These are phyloP conservation scores for Globisporangium rhizosaccharum DNA, from an alignment of 352 stramenopile genomes.

Conservation along the genomic window DNA sequence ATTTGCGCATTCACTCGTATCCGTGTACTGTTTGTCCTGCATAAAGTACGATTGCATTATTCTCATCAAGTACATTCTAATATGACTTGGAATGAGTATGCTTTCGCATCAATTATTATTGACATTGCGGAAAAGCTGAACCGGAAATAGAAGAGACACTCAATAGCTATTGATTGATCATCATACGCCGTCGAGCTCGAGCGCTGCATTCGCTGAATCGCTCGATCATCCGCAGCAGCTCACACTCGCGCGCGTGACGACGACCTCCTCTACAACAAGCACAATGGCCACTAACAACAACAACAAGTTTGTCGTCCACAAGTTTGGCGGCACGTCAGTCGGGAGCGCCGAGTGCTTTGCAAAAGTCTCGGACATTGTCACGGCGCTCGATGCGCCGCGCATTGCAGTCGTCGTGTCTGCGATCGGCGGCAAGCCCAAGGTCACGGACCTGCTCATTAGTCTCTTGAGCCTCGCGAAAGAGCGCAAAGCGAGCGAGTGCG, in stretches of 20 bases:
- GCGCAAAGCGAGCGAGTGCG: conserved; percentile 62
- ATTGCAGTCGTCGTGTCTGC: conserved; percentile 91
- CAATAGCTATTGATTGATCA: background rate
- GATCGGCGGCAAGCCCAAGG: conserved; percentile 95
- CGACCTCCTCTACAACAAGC: background rate
- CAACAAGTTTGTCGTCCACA: conserved; percentile 91
- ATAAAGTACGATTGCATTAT: background rate
- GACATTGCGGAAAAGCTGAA: background rate
- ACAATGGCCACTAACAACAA: background rate
- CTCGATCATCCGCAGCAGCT: background rate
- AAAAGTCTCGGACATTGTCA: conserved; percentile 69
- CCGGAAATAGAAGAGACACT: background rate
- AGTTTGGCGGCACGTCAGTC: conserved; percentile 96
- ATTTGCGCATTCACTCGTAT: background rate
- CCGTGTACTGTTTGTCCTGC: too few species aligned
- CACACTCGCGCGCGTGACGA: background rate
- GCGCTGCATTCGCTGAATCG: background rate
- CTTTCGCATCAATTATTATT: too few species aligned
- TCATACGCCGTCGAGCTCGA: background rate
- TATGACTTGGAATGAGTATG: too few species aligned
- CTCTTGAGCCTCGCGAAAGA: conserved; percentile 86
- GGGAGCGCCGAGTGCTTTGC: conserved; percentile 91
- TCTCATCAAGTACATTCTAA: too few species aligned
- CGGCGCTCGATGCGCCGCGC: conserved; percentile 31
- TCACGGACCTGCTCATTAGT: conserved; percentile 93